Evolutionary conservation across 768 basidiomycete species (phyloP), one percentile per base, ranked within the genome.

Genomic region (Russula virescens): DNA sequence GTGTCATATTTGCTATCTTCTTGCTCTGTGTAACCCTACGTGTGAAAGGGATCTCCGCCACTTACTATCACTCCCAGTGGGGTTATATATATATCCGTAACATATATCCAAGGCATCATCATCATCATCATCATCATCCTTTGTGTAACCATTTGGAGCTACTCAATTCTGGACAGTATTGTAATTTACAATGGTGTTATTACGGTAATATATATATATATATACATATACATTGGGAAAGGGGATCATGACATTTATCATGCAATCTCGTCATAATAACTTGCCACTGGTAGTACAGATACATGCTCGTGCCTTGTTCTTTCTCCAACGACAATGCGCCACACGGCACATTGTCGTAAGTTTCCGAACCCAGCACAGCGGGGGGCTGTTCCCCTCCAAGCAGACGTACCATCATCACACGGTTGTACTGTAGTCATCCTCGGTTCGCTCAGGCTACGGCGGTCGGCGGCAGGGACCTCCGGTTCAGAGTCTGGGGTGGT

Each of bases 31-130:
- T 60, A 60, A 46, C 59, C 51, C 28, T 28, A 43, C 26, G 42
- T 35, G 50, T 52, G 58, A 60, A 46, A 45, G 50, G 42, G 50
- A 52, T 23, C 31, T 35, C 50, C 25, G 42, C 50, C 40, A 43
- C n/a, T 50, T 49, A 49, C 7, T 25, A 43, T 40, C 25, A 43
- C 38, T 43, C 26, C 13, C 16, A 23, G 23, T 31, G 31, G 59
- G 43, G 59, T 45, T 45, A 43, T 52, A 43, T 56, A 60, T 52
- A 52, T 60, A 52, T 60, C 59, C 51, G 51, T 60, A 60, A 60
- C 42, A 49, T 60, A 53, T 46, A 60, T 53, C 42, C 42, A 35
- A 45, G 43, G 7, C 55, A 43, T 34, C 43, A 31, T 31, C 31
- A 31, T 31, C 31, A n/a, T n/a, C n/a, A n/a, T n/a, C n/a, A n/a